Conservation (phyloP, 352 stramenopile genomes). For the Phytophthora sp. region DNA sequence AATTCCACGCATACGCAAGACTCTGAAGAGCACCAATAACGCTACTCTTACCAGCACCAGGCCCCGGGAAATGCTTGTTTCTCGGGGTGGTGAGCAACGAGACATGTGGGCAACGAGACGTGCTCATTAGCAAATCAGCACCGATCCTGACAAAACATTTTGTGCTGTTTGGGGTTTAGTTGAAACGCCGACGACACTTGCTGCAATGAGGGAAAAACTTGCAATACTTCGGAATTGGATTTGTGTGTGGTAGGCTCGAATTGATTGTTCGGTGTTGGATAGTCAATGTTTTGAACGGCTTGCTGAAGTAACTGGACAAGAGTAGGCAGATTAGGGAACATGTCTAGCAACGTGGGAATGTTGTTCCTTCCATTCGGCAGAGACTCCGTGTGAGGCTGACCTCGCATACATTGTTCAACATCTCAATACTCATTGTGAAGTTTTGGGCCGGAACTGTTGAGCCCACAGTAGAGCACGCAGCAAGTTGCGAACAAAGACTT, state of each 20-base stretch:
- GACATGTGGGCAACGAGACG: too few species aligned
- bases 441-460: background rate
- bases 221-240: background rate
- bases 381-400: background rate
- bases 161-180: slow-evolving; percentile 15
- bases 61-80: slow-evolving; percentile 6
- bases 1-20: background rate
- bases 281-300: background rate
- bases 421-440: background rate
- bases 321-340: background rate
- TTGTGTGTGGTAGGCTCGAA: background rate
- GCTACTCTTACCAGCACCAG: slow-evolving; percentile 9
- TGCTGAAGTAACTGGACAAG: background rate
- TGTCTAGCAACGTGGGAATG: background rate
- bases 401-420: background rate
- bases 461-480: background rate
- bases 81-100: background rate
- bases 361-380: background rate
- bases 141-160: slow-evolving; percentile 2
- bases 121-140: background rate
- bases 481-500: background rate
- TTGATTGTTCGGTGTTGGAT: background rate
- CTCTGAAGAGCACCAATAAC: slow-evolving; percentile 12
- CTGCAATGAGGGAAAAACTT: background rate
- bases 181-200: background rate